Percentiles rank a stretch among this genome's conserved stretches.
Evolutionary conservation across 306 rosid species (phyloP).

Genomic region (Carpinus viminea): DNA sequence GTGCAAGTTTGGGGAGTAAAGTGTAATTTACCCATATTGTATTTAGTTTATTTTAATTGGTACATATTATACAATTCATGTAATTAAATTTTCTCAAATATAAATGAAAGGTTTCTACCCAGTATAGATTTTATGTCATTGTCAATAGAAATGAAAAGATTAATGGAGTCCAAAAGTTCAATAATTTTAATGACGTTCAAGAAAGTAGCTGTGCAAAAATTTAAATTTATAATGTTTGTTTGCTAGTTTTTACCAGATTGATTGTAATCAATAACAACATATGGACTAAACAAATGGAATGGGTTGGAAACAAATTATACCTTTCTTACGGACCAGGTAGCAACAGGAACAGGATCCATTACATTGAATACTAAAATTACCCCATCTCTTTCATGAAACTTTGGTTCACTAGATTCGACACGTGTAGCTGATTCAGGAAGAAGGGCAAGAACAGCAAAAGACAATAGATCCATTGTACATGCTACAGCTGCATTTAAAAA

Average conservation of each 20-base stretch:
- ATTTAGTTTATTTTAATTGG: not conserved
- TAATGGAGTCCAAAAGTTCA: not conserved
- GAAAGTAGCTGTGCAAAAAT: not conserved
- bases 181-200: not conserved
- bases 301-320: conserved; percentile 38
- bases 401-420: conserved; percentile 31
- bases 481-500: conserved; percentile 84
- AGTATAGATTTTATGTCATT: no score
- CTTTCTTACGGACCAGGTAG: conserved; percentile 82
- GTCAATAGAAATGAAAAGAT: no score
- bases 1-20: not conserved
- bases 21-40: no score
- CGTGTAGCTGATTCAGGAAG: conserved; percentile 48
- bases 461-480: conserved; percentile 55
- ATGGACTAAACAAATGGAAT: not conserved
- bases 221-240: not conserved
- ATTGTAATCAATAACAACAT: not conserved
- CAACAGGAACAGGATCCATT: conserved; percentile 72
- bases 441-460: conserved; percentile 78
- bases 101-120: not conserved
- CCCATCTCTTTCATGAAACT: conserved; percentile 60
- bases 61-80: not conserved
- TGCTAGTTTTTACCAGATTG: not conserved
- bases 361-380: conserved; percentile 62
- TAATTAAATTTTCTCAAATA: not conserved